Conservation (phyloP, 768 basidiomycete genomes). For the Podaxis sp. region DNA sequence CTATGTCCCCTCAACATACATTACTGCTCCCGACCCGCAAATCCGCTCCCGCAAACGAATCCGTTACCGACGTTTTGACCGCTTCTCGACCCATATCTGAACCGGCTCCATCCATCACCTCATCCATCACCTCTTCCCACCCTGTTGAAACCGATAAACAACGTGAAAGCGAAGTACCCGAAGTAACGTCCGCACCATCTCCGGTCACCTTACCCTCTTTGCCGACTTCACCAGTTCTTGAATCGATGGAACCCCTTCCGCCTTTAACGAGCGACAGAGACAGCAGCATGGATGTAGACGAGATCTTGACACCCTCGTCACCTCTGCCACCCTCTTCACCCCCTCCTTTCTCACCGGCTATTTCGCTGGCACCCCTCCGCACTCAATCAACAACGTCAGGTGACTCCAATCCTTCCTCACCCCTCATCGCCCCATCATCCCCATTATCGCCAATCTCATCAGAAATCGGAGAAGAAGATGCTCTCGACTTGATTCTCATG, state of each 20-base stretch:
- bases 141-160: constrained; percentile 5
- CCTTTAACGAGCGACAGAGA: constrained; percentile 31
- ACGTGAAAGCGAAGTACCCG: constrained; percentile 10
- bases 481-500: background rate
- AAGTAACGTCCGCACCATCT: constrained; percentile 17
- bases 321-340: constrained; percentile 45
- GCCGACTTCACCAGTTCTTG: constrained; percentile 12
- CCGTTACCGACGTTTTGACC: constrained; percentile 25
- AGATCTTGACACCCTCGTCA: constrained; percentile 23
- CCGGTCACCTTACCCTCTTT: constrained; percentile 2
- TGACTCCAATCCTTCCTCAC: constrained; percentile 19
- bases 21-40: constrained; percentile 27
- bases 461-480: constrained; percentile 13
- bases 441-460: constrained; percentile 22
- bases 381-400: constrained; percentile 34
- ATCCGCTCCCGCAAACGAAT: constrained; percentile 31
- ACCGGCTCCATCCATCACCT: constrained; percentile 28
- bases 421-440: constrained; percentile 19
- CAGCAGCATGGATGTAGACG: constrained; percentile 29
- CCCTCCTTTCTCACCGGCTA: constrained; percentile 39
- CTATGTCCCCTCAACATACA: constrained; percentile 30
- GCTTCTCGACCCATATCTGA: constrained; percentile 36
- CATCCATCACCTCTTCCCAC: background rate
- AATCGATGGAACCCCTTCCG: constrained; percentile 22
- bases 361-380: constrained; percentile 33